Percentiles rank a stretch among this genome's conserved stretches.
Conservation (phyloP, 108 stramenopile species). For the Pseudonitzschia multiseries region DNA sequence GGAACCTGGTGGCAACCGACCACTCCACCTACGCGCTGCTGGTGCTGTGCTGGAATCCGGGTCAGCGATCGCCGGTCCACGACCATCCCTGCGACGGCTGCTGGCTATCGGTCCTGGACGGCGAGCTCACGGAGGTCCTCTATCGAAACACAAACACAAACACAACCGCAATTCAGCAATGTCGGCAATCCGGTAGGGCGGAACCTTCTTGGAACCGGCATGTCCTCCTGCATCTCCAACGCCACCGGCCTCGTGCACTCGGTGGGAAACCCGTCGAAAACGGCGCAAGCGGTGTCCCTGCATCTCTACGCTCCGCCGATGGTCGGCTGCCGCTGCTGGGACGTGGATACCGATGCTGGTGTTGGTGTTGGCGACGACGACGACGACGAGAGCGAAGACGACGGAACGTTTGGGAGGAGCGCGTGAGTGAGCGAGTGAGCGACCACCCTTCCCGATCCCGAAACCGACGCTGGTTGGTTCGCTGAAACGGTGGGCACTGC, state of each 20-base stretch:
- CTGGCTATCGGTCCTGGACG: conserved; percentile 75
- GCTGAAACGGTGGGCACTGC: too few relatives aligned
- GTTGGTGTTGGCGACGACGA: too few relatives aligned
- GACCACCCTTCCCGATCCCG: too few relatives aligned
- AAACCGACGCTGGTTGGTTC: too few relatives aligned
- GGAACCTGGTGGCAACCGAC: conserved; percentile 87
- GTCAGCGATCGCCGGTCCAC: conserved; percentile 69
- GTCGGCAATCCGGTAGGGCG: not conserved
- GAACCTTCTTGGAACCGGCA: conserved; percentile 36
- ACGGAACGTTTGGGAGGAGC: too few relatives aligned
- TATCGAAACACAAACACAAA: too few relatives aligned
- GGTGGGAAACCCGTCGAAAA: conserved; percentile 28
- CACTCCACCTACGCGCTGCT: conserved; percentile 77
- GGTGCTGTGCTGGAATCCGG: conserved; percentile 91
- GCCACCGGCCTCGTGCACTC: conserved; percentile 83
- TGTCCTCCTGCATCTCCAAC: conserved; percentile 79
- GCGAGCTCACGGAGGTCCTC: conserved; percentile 60
- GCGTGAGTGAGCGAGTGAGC: too few relatives aligned
- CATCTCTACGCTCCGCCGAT: conserved; percentile 92
- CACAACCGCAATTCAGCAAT: too few relatives aligned
- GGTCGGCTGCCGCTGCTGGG: conserved; percentile 72
- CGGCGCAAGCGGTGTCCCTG: conserved; percentile 59
- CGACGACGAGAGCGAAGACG: too few relatives aligned
- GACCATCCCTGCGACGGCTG: conserved; percentile 90
- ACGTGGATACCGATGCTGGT: not conserved